Conservation (phyloP, 768 basidiomycete genomes). For the Imleria badia region DNA sequence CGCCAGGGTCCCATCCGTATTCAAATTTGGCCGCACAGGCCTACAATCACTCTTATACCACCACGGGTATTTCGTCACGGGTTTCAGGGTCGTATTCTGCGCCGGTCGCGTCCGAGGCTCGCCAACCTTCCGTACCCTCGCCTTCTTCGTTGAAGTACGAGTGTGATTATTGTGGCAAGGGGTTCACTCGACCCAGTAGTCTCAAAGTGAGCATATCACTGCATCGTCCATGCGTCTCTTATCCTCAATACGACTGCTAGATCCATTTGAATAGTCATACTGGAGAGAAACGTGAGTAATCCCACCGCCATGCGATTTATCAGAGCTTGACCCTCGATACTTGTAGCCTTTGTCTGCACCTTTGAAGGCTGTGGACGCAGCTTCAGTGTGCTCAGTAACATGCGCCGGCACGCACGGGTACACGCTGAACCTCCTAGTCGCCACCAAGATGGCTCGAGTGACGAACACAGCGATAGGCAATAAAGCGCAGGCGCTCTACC, state of each 20-base stretch:
- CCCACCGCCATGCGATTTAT: neutral
- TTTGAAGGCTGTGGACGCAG: conserved; percentile 73
- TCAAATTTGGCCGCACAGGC: conserved; percentile 21
- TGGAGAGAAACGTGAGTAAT: conserved; percentile 74
- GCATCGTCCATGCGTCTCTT: neutral
- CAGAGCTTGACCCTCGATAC: conserved; percentile 11
- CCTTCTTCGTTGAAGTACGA: conserved; percentile 60
- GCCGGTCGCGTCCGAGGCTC: conserved; percentile 11
- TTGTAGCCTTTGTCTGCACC: conserved; percentile 71
- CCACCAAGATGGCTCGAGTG: conserved; percentile 42
- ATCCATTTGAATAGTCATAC: conserved; percentile 86
- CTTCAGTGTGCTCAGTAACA: conserved; percentile 87
- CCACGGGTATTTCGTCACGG: conserved; percentile 20
- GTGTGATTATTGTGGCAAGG: conserved; percentile 76
- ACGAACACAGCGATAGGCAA: conserved; percentile 44
- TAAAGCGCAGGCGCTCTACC: conserved; percentile 22
- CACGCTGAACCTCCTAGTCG: conserved; percentile 43
- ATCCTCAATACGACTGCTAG: conserved; percentile 37
- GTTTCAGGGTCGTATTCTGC: conserved; percentile 15
- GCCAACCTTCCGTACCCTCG: conserved; percentile 20
- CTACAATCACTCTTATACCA: conserved; percentile 17
- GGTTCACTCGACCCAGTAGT: conserved; percentile 81
- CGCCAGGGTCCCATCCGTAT: conserved; percentile 27
- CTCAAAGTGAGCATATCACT: conserved; percentile 53
- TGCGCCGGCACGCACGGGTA: conserved; percentile 81